These are phyloP conservation scores for Acanthamoeba culbertsoni DNA, from an alignment of 208 protist genomes.

Conservation along the genomic window DNA sequence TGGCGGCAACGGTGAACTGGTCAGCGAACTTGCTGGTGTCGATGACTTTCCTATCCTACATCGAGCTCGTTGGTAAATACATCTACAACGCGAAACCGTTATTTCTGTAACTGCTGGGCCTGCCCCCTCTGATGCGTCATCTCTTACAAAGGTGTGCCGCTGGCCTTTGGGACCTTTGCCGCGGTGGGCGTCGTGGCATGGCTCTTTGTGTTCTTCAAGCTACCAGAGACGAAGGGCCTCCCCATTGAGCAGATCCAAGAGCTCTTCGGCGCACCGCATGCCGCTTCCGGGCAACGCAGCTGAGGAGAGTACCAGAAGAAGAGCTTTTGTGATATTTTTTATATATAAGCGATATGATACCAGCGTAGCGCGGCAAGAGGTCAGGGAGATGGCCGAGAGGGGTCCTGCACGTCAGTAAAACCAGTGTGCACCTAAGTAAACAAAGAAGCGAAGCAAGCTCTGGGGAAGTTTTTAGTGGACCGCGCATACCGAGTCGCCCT, in stretches of 20 bases:
- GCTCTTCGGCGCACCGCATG: neutral
- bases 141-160: neutral
- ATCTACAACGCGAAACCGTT: no score
- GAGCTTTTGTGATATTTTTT: neutral
- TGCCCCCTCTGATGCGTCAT: no score
- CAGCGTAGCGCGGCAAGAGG: neutral
- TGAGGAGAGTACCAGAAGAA: neutral
- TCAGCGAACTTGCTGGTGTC: constrained; percentile 88
- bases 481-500: no score
- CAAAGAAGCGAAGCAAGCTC: no score
- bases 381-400: no score
- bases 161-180: constrained; percentile 69
- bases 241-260: constrained; percentile 3
- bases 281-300: neutral
- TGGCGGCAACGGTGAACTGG: constrained; percentile 92
- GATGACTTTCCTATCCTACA: constrained; percentile 87
- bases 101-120: no score
- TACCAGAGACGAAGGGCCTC: constrained; percentile 88
- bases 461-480: no score
- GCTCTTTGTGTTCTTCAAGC: constrained; percentile 88
- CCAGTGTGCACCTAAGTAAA: no score
- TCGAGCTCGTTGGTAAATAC: constrained; percentile 84
- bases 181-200: constrained; percentile 85
- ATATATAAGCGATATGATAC: neutral
- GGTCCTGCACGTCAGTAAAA: no score